Conservation (phyloP, 306 rosid genomes). For the Prinsepia uniflora region DNA sequence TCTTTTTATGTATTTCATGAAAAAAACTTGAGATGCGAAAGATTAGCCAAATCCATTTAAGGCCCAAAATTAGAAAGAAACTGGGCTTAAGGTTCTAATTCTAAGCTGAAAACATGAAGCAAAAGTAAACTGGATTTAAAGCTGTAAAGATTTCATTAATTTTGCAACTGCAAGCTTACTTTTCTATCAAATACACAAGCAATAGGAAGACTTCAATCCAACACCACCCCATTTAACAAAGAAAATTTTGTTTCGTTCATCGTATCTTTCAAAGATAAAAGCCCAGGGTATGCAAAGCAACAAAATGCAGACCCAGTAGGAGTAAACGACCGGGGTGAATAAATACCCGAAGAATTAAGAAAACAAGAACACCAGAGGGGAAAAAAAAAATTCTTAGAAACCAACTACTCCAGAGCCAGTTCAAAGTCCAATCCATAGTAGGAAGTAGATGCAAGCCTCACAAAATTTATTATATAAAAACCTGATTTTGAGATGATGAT, state of each 20-base stretch:
- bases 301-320: not conserved
- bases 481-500: not conserved
- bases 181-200: too few species aligned
- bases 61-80: too few species aligned
- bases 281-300: conserved; percentile 2
- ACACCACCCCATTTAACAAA: not conserved
- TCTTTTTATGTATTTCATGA: not conserved
- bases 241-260: not conserved
- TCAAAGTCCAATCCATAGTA: conserved; percentile 6
- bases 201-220: too few species aligned
- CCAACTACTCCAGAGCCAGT: conserved; percentile 20
- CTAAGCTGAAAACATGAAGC: not conserved
- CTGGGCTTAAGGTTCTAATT: too few species aligned
- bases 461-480: conserved; percentile 8
- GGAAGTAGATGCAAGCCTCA: conserved; percentile 27
- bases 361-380: not conserved
- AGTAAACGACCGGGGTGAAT: not conserved
- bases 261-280: not conserved
- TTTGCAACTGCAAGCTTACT: too few species aligned
- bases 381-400: not conserved
- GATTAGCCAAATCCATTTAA: too few species aligned
- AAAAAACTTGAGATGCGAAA: too few species aligned
- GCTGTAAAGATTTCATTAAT: too few species aligned
- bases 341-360: conserved; percentile 24
- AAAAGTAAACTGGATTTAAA: not conserved